Base-by-base conservation (phyloP, 2,329 filamentous ascomycete genomes). In the Hypoxylon sp. region DNA sequence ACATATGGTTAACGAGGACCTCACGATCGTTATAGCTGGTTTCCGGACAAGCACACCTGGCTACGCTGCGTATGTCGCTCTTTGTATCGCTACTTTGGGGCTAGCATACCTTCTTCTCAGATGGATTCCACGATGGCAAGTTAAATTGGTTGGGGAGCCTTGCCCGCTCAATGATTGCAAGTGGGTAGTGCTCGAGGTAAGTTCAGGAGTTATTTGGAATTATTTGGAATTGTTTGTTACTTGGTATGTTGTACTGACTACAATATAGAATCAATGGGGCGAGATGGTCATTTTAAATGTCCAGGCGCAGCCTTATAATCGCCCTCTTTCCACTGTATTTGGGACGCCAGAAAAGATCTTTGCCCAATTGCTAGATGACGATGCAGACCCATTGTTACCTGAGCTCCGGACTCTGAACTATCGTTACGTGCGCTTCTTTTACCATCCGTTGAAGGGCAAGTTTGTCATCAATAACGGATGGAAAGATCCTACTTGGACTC, bases 351-450 rank as follows among this genome's bases (percentile, higher is more conserved):
- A 84, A 46, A 91, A 90, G 70, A 71, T 78, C 38, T 76, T 77
- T 32, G 73, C 74, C 1, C 76, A 79, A 36, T 60, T 77, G 5
- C 72, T 84, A 12, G 82, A 84, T 50, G 82, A 85, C 15, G 89
- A 94, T 63, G 83, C 87, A 30, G 91, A 95, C 64, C 91, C 91
- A 2, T 80, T 94, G 16, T 75, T 99, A 57, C 79, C 82, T 11
- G 77, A 87, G 52, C 78, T 99, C 12, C 85, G 88, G 17, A 88
- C 86, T 43, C 76, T 99, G 49, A 90, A 96, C 66, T 99, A 97
- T 71, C 87, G 94, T 60, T 97, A 99, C 67, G 88, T 99, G 57
- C 88, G 91, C 38, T 91, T 99, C 64, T 93, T 88, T 67, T 97
- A 89, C 67, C 90, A 99, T 65, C 91, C 93, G 1, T 67, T 90